Evolutionary conservation across 371 early-diverging fungal species (phyloP).

Genomic region (Mucor mucedo): DNA sequence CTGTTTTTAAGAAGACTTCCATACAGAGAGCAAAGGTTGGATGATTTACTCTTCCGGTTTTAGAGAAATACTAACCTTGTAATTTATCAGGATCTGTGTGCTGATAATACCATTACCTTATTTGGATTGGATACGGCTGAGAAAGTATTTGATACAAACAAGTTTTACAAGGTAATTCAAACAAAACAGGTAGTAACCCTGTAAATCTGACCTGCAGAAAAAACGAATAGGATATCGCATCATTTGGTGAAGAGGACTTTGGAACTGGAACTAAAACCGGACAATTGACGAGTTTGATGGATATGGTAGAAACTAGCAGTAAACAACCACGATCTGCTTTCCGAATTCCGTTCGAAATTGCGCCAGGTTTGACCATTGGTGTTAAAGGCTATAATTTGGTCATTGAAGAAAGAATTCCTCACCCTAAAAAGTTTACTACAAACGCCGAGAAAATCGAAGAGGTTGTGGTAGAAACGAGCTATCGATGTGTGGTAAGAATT

Average conservation of each 20-base stretch:
- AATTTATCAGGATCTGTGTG: constrained; percentile 45
- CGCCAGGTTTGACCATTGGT: constrained; percentile 11
- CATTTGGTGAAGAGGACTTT: background rate
- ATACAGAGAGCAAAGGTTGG: constrained; percentile 60
- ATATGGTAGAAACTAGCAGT: constrained; percentile 6
- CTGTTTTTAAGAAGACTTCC: constrained; percentile 53
- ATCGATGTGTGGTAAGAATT: constrained; percentile 51
- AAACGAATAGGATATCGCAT: background rate
- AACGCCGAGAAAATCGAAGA: constrained; percentile 59
- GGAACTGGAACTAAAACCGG: background rate
- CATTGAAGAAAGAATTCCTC: constrained; percentile 52
- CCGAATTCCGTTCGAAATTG: constrained; percentile 22
- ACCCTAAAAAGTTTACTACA: constrained; percentile 51
- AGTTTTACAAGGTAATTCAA: constrained; percentile 57
- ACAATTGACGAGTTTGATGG: constrained; percentile 2
- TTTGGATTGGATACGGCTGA: constrained; percentile 56
- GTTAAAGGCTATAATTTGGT: constrained; percentile 36
- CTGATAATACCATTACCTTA: constrained; percentile 61
- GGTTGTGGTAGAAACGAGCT: constrained; percentile 59
- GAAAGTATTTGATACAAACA: constrained; percentile 46
- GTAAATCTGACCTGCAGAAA: too few relatives aligned
- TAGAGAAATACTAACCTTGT: background rate
- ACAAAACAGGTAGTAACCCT: background rate
- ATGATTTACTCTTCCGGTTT: background rate
- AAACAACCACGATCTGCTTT: constrained; percentile 17